Evolutionary conservation across 2,329 filamentous ascomycete species (phyloP).

Genomic region (Orbilia blumenaviensis): DNA sequence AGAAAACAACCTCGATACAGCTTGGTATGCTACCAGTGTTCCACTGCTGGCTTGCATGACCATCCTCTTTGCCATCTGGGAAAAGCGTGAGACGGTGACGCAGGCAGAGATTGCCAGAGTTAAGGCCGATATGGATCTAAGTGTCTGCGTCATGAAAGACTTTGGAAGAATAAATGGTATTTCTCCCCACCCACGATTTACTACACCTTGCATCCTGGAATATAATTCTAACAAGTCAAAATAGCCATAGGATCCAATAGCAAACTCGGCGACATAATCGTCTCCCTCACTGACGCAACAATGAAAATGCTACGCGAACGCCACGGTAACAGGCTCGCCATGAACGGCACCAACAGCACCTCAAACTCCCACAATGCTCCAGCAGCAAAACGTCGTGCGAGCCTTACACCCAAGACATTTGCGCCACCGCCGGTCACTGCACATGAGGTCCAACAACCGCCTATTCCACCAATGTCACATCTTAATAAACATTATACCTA

Average conservation of each 20-base stretch:
- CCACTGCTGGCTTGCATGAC: conserved; percentile 79
- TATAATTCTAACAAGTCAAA: background rate
- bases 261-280: conserved; percentile 39
- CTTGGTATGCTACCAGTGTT: conserved; percentile 78
- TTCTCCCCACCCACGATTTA: background rate
- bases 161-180: conserved; percentile 73
- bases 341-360: background rate
- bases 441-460: conserved; percentile 29
- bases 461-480: conserved; percentile 34
- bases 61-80: conserved; percentile 74
- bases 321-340: conserved; percentile 16
- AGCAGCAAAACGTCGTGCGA: conserved; percentile 24
- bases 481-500: conserved; percentile 38
- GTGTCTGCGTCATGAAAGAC: conserved; percentile 74
- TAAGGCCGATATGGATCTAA: conserved; percentile 73
- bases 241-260: conserved; percentile 27
- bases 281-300: conserved; percentile 42
- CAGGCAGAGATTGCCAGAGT: conserved; percentile 70
- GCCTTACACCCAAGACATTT: conserved; percentile 34
- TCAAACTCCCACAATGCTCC: background rate
- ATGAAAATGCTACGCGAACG: conserved; percentile 51
- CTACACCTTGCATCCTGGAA: background rate
- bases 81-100: conserved; percentile 71
- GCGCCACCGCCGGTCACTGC: conserved; percentile 25
- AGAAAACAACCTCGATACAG: conserved; percentile 75